phyloP scores from a whole-genome alignment of 768 basidiomycete species.

The Psilocybe cubensis region DNA sequence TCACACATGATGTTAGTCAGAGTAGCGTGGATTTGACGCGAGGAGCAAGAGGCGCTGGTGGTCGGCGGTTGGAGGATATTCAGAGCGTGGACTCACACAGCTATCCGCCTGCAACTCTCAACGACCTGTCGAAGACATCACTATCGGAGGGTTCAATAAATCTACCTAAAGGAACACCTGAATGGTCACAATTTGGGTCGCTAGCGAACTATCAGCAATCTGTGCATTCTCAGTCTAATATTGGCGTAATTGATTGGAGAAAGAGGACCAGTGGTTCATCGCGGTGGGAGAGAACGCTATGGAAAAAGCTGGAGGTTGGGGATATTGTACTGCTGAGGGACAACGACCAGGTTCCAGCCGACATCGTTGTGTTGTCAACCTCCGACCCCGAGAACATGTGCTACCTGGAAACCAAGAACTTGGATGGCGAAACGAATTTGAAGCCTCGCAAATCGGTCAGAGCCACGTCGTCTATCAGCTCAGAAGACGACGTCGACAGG shows the following conservation, averaged over 20 bases:
- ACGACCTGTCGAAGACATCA: slow-evolving; percentile 38
- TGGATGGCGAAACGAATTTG: slow-evolving; percentile 97
- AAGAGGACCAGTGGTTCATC: slow-evolving; percentile 71
- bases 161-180: slow-evolving; percentile 30
- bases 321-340: slow-evolving; percentile 90
- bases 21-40: slow-evolving; percentile 43
- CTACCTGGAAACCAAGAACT: slow-evolving; percentile 97
- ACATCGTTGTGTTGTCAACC: slow-evolving; percentile 90
- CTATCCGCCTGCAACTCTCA: slow-evolving; percentile 56
- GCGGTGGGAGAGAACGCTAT: slow-evolving; percentile 92
- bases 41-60: slow-evolving; percentile 43
- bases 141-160: slow-evolving; percentile 36
- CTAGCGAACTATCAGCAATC: slow-evolving; percentile 60
- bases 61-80: slow-evolving; percentile 66
- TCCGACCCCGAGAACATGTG: slow-evolving; percentile 92
- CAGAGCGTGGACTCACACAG: slow-evolving; percentile 67
- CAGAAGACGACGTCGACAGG: slow-evolving; percentile 91
- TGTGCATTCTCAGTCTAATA: slow-evolving; percentile 53
- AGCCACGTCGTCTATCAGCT: slow-evolving; percentile 73
- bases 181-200: slow-evolving; percentile 44
- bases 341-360: slow-evolving; percentile 96
- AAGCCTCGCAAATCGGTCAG: slow-evolving; percentile 81
- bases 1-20: slow-evolving; percentile 41
- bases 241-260: slow-evolving; percentile 84
- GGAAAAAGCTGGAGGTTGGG: slow-evolving; percentile 99